Conservation (phyloP, 2,329 filamentous ascomycete species). For the Pseudogymnoascus sp. region DNA sequence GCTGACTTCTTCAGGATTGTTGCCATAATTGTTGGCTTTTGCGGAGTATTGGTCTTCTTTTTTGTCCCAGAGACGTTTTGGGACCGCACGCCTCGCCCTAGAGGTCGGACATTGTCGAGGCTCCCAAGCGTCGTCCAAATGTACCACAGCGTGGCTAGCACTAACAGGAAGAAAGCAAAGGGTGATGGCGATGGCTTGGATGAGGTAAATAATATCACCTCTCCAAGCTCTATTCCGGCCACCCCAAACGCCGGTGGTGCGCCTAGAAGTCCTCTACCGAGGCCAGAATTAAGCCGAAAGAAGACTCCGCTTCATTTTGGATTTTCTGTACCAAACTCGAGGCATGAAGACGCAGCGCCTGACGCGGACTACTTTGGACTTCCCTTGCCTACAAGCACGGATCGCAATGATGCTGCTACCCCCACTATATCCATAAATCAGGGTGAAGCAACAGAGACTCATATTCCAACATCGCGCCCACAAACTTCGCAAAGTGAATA, state of each 20-base stretch:
- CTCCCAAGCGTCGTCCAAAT: conserved; percentile 18
- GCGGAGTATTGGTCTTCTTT: conserved; percentile 65
- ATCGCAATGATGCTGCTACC: not conserved
- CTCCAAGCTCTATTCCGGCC: not conserved
- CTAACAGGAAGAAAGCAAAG: conserved; percentile 10
- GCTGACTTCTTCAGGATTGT: conserved; percentile 53
- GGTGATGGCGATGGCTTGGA: not conserved
- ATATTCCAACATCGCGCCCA: not conserved
- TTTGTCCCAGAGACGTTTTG: conserved; percentile 95
- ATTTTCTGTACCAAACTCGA: not conserved
- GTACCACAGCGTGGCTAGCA: conserved; percentile 16
- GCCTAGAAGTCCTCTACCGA: not conserved
- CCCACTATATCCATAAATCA: conserved; percentile 1
- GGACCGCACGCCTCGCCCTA: conserved; percentile 64
- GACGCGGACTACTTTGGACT: conserved; percentile 4
- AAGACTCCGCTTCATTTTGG: conserved; percentile 2
- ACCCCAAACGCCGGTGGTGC: not conserved
- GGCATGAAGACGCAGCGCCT: not conserved
- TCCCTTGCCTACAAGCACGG: not conserved
- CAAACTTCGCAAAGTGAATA: not conserved
- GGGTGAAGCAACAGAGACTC: not conserved
- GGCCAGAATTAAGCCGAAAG: not conserved
- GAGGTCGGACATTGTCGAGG: conserved; percentile 12
- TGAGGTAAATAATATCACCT: not conserved
- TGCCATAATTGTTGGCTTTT: conserved; percentile 67